A percentile compares a stretch with the other conserved stretches of the same genome.
These are phyloP conservation scores for Rhodamnia rubescens DNA, from an alignment of 345 rosid species.

Conservation along the genomic window DNA sequence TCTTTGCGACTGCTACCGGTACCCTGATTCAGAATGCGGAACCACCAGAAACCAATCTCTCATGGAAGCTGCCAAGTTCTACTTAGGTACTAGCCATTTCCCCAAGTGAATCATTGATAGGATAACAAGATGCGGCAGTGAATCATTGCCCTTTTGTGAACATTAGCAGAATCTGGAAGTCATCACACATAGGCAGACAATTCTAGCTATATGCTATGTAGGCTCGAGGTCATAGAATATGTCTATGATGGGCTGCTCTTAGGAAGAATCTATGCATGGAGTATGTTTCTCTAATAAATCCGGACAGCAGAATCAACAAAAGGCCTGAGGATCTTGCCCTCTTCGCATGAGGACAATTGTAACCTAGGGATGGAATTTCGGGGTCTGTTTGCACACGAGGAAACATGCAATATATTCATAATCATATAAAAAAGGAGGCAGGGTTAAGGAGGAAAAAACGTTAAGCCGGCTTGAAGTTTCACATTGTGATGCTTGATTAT, in stretches of 20 bases:
- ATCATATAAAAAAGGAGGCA: neutral
- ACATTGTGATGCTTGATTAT: neutral
- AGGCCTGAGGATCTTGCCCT: neutral
- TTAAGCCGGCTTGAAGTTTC: neutral
- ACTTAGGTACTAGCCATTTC: conserved; percentile 23
- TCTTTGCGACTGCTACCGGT: conserved; percentile 41
- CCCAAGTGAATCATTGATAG: neutral
- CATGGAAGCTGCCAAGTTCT: conserved; percentile 35
- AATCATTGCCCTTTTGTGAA: neutral
- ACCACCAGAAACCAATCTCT: conserved; percentile 28
- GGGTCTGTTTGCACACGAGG: neutral
- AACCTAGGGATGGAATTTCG: neutral
- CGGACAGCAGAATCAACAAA: neutral
- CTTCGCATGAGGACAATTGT: neutral
- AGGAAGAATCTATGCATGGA: neutral
- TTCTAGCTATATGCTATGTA: neutral
- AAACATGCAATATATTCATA: neutral
- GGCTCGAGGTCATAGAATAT: neutral
- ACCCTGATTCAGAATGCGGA: conserved; percentile 45
- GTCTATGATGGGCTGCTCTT: neutral
- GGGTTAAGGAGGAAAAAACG: neutral
- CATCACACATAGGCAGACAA: neutral
- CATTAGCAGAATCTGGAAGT: neutral
- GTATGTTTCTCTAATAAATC: neutral
- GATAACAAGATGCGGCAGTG: neutral